Base-by-base conservation (phyloP, 192 early-diverging fungal genomes). In the Podila horticola region DNA sequence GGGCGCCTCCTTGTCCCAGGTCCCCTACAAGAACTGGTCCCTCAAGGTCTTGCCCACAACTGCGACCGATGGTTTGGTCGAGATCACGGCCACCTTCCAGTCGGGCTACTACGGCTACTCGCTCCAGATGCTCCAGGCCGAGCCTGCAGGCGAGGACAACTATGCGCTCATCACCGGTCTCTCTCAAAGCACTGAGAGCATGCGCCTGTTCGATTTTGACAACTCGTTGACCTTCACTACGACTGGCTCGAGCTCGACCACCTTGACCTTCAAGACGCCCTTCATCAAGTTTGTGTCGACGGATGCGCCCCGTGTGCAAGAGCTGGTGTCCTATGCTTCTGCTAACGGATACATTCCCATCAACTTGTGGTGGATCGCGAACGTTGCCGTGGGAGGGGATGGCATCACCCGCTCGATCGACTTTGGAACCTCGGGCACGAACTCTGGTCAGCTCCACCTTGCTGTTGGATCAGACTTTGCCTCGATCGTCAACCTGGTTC, bases 81-180 rank as follows among this genome's bases (percentile, higher is more conserved):
- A 62, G 59, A 28, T 72, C 41, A 72, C 76, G 10, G 70, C 38
- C 13, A 72, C 76, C 28, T 79, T 79, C 70, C 64, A 72, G 59
- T 79, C 76, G 11, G 70, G 70, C 11, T 79, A 72, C 55, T 79
- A 79, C 24, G 76, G 76, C 38, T 59, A 45, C 41, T 70, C 69
- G 9, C 20, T 68, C 29, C 4, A 65, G 31, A 13, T 79, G 45
- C 22, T 38, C 20, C 22, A n/a, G 20, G 67, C 45, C 22, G 51
- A 58, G n/a, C 26, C 60, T 41, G 51, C 19, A 10, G 28, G 34
- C 10, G 24, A 71, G 57, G 34, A 66, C 26, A 65, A 61, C 62
- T 66, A 58, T 38, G 74, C 64, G 11, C 0, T 15, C 13, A 28
- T 66, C 26, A 38, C 22, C 10, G 68, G 58, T n/a, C 29, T 60